phyloP scores from a whole-genome alignment of 2,329 filamentous ascomycete species.

The Penicillium oxalicum region DNA sequence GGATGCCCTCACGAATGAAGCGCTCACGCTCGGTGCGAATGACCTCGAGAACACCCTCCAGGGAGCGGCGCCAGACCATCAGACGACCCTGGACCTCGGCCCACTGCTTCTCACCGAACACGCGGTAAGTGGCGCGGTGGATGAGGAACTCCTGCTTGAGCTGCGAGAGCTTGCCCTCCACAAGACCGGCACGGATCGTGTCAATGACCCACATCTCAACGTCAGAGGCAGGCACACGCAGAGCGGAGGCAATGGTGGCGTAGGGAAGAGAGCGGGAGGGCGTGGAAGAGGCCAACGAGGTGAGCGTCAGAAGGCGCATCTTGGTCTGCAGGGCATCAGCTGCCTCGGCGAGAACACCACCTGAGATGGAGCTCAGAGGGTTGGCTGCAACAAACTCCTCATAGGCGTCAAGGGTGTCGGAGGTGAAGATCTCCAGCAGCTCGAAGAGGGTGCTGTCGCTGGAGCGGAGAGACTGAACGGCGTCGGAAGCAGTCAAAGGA shows the following conservation, averaged over 20 bases:
- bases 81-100: slow-evolving; percentile 83
- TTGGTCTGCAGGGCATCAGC: slow-evolving; percentile 81
- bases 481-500: slow-evolving; percentile 63
- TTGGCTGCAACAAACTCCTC: slow-evolving; percentile 76
- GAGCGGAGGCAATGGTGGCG: slow-evolving; percentile 70
- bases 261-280: slow-evolving; percentile 86
- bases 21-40: slow-evolving; percentile 76
- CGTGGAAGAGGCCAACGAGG: slow-evolving; percentile 77
- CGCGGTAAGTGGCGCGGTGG: slow-evolving; percentile 91
- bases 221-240: slow-evolving; percentile 75
- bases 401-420: slow-evolving; percentile 91
- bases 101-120: slow-evolving; percentile 98
- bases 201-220: slow-evolving; percentile 99
- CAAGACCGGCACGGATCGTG: slow-evolving; percentile 87
- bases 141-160: slow-evolving; percentile 89
- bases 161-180: slow-evolving; percentile 95
- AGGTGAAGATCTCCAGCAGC: slow-evolving; percentile 89
- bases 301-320: slow-evolving; percentile 91
- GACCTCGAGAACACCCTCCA: slow-evolving; percentile 71
- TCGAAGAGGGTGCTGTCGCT: slow-evolving; percentile 82
- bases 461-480: slow-evolving; percentile 79
- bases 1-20: slow-evolving; percentile 60
- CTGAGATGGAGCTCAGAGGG: slow-evolving; percentile 58
- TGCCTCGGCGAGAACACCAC: slow-evolving; percentile 72
- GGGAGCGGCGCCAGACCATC: slow-evolving; percentile 82